Percentiles rank a stretch among this genome's conserved stretches.
Conservation (phyloP, 2,329 filamentous ascomycete genomes). For the Tolypocladium cylindrosporum region DNA sequence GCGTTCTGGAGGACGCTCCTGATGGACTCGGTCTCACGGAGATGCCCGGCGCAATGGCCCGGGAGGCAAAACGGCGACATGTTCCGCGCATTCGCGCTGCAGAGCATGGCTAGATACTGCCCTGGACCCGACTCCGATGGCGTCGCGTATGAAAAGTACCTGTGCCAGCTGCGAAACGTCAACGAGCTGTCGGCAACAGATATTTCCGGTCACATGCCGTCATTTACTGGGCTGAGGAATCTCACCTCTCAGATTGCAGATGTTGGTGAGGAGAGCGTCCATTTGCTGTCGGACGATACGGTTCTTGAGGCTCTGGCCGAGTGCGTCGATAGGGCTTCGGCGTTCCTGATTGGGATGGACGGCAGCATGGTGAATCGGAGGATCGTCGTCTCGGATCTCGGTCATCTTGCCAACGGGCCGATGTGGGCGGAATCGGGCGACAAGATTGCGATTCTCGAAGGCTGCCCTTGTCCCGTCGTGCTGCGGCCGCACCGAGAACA, state of each 20-base stretch:
- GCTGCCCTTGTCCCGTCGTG: background rate
- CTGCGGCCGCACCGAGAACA: background rate
- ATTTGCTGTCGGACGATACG: background rate
- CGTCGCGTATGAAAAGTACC: background rate
- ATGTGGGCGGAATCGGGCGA: background rate
- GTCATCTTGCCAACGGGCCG: background rate
- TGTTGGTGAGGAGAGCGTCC: background rate
- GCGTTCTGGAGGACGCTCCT: conserved; percentile 8
- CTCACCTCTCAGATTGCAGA: background rate
- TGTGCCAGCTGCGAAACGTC: background rate
- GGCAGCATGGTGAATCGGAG: conserved; percentile 1
- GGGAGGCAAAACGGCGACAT: background rate
- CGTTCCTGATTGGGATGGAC: background rate
- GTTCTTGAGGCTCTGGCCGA: background rate
- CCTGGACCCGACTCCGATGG: background rate
- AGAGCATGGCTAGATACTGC: background rate
- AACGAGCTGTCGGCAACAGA: background rate
- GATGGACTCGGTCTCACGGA: conserved; percentile 4
- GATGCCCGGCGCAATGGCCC: conserved; percentile 1
- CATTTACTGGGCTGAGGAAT: background rate
- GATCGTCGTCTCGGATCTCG: background rate
- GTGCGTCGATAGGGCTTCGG: background rate
- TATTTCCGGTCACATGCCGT: background rate
- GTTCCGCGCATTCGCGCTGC: background rate
- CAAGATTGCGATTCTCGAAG: background rate